Evolutionary conservation across 768 basidiomycete genomes (phyloP), one percentile per base, ranked within the genome.

Genomic region (Termitomyces sp.): DNA sequence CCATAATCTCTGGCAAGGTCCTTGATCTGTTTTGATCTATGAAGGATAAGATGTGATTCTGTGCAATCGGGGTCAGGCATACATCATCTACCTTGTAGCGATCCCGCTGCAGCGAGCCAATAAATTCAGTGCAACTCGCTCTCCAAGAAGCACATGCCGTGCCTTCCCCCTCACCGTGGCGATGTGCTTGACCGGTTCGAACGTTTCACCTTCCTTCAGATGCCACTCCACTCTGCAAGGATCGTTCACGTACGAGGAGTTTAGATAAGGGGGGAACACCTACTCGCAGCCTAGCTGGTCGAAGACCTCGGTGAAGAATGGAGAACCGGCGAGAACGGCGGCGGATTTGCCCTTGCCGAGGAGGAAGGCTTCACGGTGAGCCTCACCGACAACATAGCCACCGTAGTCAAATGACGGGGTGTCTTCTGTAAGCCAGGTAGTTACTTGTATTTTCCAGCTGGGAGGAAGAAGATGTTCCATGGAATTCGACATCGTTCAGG

Each of bases 381-480:
- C 88, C 67, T 98, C 95, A 14, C 96, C 96, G 9, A 99, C 96
- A 47, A 98, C 93, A 66, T 90, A 96, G 2, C 96, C 96, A 38
- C 90, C 95, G 62, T 93, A 97, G 72, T 99, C 96, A 63, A 98
- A 97, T 1, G 92, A 95, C 1, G 96, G 96, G 0, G 89, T 90
- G 68, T 98, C 96, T 73, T 99, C 96, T 8, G 83, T 83, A 31
- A 95, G 82, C 96, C 96, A 99, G 14, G 69, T 75, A 2, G 80
- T 74, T 53, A 98, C 82, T 61, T 92, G 86, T 1, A 82, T 65
- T 70, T 90, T 93, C 96, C 95, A 98, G 66, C 87, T 92, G 0
- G 94, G 92, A 32, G 96, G 95, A 10, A 98, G 81, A n/a, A 98
- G 78, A 68, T 98, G 81, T 54, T 81, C 82, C 58, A 75, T 77